These are phyloP conservation scores for Heteromeles arbutifolia DNA, from an alignment of 306 rosid genomes.

Conservation along the genomic window DNA sequence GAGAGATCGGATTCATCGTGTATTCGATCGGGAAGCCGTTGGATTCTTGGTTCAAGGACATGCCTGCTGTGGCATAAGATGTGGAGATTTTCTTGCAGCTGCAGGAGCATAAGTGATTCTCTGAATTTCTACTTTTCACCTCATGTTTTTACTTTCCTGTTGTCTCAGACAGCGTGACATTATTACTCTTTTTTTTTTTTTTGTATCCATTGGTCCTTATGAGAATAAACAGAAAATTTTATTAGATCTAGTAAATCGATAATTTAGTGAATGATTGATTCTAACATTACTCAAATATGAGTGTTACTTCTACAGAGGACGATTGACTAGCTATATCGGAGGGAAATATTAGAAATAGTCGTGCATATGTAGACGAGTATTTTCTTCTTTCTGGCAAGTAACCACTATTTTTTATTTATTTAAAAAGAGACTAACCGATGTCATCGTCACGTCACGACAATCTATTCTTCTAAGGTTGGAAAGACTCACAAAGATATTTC, in stretches of 20 bases:
- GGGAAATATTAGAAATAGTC: too few relatives aligned
- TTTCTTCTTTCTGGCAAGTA: too few relatives aligned
- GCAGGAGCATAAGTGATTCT: not conserved
- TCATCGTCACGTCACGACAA: rapidly evolving
- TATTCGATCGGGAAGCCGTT: slow-evolving; percentile 75
- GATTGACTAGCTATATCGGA: not conserved
- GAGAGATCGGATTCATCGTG: slow-evolving; percentile 65
- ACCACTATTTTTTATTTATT: too few relatives aligned
- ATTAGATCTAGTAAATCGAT: not conserved
- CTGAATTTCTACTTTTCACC: not conserved
- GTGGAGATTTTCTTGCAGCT: not conserved
- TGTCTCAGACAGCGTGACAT: not conserved
- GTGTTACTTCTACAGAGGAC: not conserved
- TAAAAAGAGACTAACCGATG: too few relatives aligned
- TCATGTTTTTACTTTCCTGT: not conserved
- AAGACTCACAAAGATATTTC: too few relatives aligned
- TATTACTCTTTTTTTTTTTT: not conserved
- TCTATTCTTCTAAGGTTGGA: rapidly evolving
- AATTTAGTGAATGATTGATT: too few relatives aligned
- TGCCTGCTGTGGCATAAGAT: slow-evolving; percentile 37
- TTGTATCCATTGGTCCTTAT: not conserved
- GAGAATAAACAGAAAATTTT: not conserved
- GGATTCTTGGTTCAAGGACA: slow-evolving; percentile 53
- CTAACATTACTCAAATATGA: too few relatives aligned
- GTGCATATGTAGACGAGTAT: too few relatives aligned